Conservation (phyloP, 495 filamentous ascomycete genomes). For the Aspergillus cavernicola region DNA sequence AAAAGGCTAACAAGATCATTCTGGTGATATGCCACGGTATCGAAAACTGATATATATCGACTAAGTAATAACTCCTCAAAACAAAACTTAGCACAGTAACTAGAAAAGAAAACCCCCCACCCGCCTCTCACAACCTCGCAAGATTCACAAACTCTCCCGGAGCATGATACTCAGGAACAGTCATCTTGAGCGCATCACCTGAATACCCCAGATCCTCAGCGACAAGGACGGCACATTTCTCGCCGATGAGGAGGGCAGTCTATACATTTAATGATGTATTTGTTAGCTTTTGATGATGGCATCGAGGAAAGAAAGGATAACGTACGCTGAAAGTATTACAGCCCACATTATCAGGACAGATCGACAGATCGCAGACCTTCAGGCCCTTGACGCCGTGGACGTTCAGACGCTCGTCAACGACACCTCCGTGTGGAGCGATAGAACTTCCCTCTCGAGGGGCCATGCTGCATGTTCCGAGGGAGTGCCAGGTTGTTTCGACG, state of each 20-base stretch:
- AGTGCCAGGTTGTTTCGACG: slow-evolving; percentile 79
- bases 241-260: slow-evolving; percentile 77
- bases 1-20: too few species aligned
- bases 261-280: slow-evolving; percentile 29
- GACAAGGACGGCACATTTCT: slow-evolving; percentile 71
- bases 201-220: slow-evolving; percentile 75
- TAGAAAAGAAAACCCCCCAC: background rate
- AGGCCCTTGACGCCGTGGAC: slow-evolving; percentile 77
- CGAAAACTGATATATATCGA: too few species aligned
- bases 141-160: slow-evolving; percentile 42
- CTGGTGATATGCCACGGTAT: too few species aligned
- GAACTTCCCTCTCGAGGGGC: slow-evolving; percentile 73
- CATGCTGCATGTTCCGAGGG: slow-evolving; percentile 71
- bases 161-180: slow-evolving; percentile 60
- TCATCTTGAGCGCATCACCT: slow-evolving; percentile 71
- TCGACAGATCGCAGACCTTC: slow-evolving; percentile 76
- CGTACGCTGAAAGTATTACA: slow-evolving; percentile 65
- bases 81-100: too few species aligned
- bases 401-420: slow-evolving; percentile 75
- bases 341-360: slow-evolving; percentile 80
- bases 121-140: background rate
- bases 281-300: background rate
- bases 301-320: background rate
- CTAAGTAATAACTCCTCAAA: too few species aligned
- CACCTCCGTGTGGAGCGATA: slow-evolving; percentile 71